phyloP scores from a whole-genome alignment of 805 yeast genomes.

The Ogataea haglerorum region DNA sequence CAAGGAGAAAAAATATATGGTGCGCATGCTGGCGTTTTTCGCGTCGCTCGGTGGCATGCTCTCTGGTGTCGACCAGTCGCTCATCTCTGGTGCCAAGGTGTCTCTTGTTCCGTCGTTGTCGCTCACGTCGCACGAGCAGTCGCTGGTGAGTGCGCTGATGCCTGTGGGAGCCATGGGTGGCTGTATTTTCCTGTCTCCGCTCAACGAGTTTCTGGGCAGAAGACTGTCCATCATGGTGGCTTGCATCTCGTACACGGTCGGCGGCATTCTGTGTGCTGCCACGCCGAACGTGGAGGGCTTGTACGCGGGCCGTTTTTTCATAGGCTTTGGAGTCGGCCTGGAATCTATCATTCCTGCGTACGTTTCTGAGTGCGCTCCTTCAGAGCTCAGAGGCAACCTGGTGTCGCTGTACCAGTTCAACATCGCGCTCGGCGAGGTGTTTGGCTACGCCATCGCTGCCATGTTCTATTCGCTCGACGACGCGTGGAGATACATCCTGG shows the following conservation, averaged over 20 bases:
- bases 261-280: conserved; percentile 59
- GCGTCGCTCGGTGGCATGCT: conserved; percentile 64
- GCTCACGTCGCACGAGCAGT: conserved; percentile 41
- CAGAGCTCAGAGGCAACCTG: conserved; percentile 54
- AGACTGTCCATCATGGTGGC: conserved; percentile 52
- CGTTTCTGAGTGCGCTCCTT: conserved; percentile 59
- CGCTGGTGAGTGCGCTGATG: conserved; percentile 57
- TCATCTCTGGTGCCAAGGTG: conserved; percentile 60
- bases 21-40: conserved; percentile 48
- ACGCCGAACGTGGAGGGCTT: conserved; percentile 43
- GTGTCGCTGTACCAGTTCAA: conserved; percentile 63
- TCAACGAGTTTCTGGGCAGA: conserved; percentile 55
- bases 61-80: conserved; percentile 66
- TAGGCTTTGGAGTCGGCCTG: conserved; percentile 64
- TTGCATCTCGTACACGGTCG: conserved; percentile 57
- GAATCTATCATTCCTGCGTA: conserved; percentile 67
- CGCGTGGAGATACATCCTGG: conserved; percentile 67
- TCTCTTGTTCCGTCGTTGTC: conserved; percentile 44
- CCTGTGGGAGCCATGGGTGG: conserved; percentile 71
- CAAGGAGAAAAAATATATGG: conserved; percentile 44
- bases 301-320: conserved; percentile 56
- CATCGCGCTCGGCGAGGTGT: conserved; percentile 63
- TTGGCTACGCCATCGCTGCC: conserved; percentile 63
- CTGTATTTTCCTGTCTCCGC: conserved; percentile 55
- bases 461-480: conserved; percentile 52